A percentile compares a stretch with the other conserved stretches of the same genome.
Conservation (phyloP, 2,329 filamentous ascomycete species). For the Fusarium devonianum region DNA sequence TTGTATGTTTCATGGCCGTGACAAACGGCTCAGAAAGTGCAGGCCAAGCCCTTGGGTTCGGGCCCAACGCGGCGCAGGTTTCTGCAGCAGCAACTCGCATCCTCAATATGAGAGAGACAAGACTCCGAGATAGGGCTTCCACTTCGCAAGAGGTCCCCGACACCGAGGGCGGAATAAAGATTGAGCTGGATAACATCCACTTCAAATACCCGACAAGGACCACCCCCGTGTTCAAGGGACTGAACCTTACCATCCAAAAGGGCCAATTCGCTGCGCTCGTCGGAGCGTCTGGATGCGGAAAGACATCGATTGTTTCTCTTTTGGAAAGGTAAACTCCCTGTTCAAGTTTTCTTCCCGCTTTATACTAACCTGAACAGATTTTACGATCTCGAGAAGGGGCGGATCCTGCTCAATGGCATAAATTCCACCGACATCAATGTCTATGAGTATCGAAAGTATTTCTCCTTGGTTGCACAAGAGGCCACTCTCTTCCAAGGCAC, state of each 20-base stretch:
- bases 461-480: constrained; percentile 79
- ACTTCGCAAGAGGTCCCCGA: constrained; percentile 51
- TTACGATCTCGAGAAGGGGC: constrained; percentile 71
- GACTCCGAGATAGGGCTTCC: constrained; percentile 46
- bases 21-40: constrained; percentile 63
- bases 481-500: constrained; percentile 74
- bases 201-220: constrained; percentile 68
- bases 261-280: constrained; percentile 76
- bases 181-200: constrained; percentile 63
- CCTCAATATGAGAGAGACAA: constrained; percentile 57
- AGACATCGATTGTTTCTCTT: constrained; percentile 73
- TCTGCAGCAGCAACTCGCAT: constrained; percentile 67
- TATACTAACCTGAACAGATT: constrained; percentile 55
- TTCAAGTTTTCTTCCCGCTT: not conserved
- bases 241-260: constrained; percentile 70
- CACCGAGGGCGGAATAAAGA: constrained; percentile 58
- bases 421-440: constrained; percentile 67
- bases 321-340: constrained; percentile 56
- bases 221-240: constrained; percentile 63
- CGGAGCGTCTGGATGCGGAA: constrained; percentile 74
- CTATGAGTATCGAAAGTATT: constrained; percentile 66
- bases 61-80: constrained; percentile 68
- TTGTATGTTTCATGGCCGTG: constrained; percentile 69
- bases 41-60: constrained; percentile 63
- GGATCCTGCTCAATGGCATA: constrained; percentile 68